Base-by-base conservation (phyloP, 306 rosid species). In the Comarum palustre region DNA sequence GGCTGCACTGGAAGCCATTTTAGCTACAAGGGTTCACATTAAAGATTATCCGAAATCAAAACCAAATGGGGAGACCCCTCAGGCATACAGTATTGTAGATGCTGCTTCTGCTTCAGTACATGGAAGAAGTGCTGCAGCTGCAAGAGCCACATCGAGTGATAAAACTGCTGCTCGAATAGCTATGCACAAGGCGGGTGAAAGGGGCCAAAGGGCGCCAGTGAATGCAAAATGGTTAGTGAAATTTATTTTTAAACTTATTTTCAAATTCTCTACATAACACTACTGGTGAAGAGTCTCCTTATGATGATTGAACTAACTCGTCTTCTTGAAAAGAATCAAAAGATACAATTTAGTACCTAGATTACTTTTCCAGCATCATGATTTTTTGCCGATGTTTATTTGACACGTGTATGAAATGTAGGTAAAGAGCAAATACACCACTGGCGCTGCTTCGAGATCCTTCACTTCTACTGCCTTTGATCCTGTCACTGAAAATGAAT, bases 91-190 rank as follows among this genome's bases (percentile, higher is more conserved):
- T 77, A 88, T 95, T 75, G 99, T 95, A 48, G 99, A 91, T 87
- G 96, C 97, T 79, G 97, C 97, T 13, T 95, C 99, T 82, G 99
- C 99, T 71, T 88, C 99, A n/a, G 96, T 95, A 60, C 97, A 95
- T 71, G 99, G 96, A 61, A 90, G 99, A 84, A 91, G 97, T 69
- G 99, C 99, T 17, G 92, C 96, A 75, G 96, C 99, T 34, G 96
- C 99, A 43, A 95, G 90, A 82, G 95, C 96, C 68, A 82, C 93
- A 58, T 75, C 97, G 61, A 81, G 84, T 83, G 96, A 90, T 78
- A 95, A 95, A 87, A 90, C 97, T 73, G 97, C 99, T 39, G 96
- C 99, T 62, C 85, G 96, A 78, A 91, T 95, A 81, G 97, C 99
- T 46, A 87, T 90, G 96, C 97, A 95, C 82, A 76, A 78, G 83